phyloP scores from a whole-genome alignment of 495 filamentous ascomycete species.

The Talaromyces trachyspermus region DNA sequence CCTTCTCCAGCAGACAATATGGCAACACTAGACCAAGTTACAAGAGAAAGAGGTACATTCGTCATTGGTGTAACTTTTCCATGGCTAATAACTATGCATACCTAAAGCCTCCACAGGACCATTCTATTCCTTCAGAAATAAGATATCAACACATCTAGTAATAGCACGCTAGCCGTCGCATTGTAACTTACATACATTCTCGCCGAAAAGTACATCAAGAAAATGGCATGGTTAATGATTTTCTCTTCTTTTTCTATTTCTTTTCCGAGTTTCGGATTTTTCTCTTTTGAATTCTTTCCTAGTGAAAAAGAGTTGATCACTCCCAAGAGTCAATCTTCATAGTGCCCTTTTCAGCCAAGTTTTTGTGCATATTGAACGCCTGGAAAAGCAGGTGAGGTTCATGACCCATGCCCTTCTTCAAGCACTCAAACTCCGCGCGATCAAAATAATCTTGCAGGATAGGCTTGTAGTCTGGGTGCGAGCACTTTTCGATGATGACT shows the following conservation, averaged over 20 bases:
- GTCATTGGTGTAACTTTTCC: too few species aligned
- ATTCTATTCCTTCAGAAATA: too few species aligned
- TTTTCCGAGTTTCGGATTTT: not conserved
- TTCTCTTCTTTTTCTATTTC: not conserved
- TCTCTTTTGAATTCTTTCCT: not conserved
- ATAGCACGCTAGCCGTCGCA: too few species aligned
- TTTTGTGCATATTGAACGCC: conserved; percentile 83
- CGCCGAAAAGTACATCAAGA: too few species aligned
- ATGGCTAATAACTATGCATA: too few species aligned
- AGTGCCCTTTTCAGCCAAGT: conserved; percentile 69
- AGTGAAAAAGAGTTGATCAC: conserved; percentile 12
- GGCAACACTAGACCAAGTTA: too few species aligned
- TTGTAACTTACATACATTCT: too few species aligned
- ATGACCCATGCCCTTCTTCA: conserved; percentile 84
- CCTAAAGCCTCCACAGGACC: too few species aligned
- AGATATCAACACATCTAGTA: too few species aligned
- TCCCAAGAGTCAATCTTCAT: conserved; percentile 68
- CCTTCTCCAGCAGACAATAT: too few species aligned
- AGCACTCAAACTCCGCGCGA: conserved; percentile 78
- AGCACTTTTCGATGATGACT: conserved; percentile 82
- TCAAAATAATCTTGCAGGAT: conserved; percentile 81
- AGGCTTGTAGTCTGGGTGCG: conserved; percentile 79
- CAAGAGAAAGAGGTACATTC: too few species aligned
- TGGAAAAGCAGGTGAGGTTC: conserved; percentile 83
- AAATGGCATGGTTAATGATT: not conserved